Evolutionary conservation across 176 grass and related monocot genomes (phyloP).

Genomic region (Puya raimondii): DNA sequence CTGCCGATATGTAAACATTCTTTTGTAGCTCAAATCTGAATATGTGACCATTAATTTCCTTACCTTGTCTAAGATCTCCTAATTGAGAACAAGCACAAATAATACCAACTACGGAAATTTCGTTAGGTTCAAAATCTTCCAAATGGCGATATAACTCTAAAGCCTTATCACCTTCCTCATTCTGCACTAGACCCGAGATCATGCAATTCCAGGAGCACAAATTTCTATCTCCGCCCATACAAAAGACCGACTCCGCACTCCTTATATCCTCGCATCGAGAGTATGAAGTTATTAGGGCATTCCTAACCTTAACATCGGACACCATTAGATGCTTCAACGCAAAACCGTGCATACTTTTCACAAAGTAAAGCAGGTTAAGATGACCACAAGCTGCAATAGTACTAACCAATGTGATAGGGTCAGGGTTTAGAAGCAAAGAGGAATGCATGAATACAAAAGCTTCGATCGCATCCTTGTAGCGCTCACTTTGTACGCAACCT

Average conservation of each 20-base stretch:
- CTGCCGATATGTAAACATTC: conserved; percentile 57
- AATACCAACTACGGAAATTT: conserved; percentile 49
- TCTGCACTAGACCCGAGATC: conserved; percentile 62
- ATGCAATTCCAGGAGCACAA: conserved; percentile 82
- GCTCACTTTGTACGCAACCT: conserved; percentile 51
- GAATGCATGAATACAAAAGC: conserved; percentile 55
- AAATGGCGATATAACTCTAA: conserved; percentile 55
- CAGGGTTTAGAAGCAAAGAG: conserved; percentile 34
- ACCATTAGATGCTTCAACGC: conserved; percentile 37
- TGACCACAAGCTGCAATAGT: conserved; percentile 56
- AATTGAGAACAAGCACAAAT: conserved; percentile 64
- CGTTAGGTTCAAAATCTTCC: conserved; percentile 36
- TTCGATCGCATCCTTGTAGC: conserved; percentile 43
- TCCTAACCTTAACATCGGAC: conserved; percentile 48
- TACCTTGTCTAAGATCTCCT: conserved; percentile 43
- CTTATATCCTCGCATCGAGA: conserved; percentile 48
- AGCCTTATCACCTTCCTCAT: conserved; percentile 43
- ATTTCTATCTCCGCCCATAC: conserved; percentile 38
- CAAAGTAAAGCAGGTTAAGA: conserved; percentile 35
- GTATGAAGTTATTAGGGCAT: conserved; percentile 69
- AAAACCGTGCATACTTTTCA: conserved; percentile 49
- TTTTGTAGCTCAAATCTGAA: conserved; percentile 39
- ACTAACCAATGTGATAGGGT: conserved; percentile 54
- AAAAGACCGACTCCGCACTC: conserved; percentile 48
- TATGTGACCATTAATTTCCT: conserved; percentile 53